Percentiles rank a stretch among this genome's conserved stretches.
phyloP scores from a whole-genome alignment of 2,329 filamentous ascomycete species.

The Alternaria infectoria region DNA sequence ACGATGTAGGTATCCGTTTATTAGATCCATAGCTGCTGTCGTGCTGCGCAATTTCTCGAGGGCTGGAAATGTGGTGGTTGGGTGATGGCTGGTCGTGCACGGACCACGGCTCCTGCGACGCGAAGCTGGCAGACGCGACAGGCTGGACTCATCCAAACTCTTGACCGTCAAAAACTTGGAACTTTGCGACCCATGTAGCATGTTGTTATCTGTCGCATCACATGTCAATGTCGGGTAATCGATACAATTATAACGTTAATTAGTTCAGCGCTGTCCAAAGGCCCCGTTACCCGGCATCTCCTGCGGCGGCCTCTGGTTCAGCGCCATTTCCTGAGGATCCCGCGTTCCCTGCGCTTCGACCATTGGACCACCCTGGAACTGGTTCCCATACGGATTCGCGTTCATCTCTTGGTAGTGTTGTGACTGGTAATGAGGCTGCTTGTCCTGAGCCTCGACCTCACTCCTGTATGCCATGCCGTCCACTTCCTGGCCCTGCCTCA shows the following conservation, averaged over 20 bases:
- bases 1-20: slow-evolving; percentile 21
- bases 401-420: slow-evolving; percentile 3
- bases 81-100: slow-evolving; percentile 32
- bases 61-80: slow-evolving; percentile 41
- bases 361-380: background rate
- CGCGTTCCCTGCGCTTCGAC: background rate
- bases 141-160: slow-evolving; percentile 3
- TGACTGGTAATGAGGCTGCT: background rate
- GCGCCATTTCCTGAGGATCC: slow-evolving; percentile 6
- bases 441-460: background rate
- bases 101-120: background rate
- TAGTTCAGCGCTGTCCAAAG: background rate
- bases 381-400: background rate
- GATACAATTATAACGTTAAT: background rate
- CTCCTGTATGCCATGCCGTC: slow-evolving; percentile 3
- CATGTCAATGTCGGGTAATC: background rate
- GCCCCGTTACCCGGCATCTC: background rate
- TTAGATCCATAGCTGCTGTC: slow-evolving; percentile 23
- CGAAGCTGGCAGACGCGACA: background rate
- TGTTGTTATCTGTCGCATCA: background rate
- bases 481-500: background rate
- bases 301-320: background rate
- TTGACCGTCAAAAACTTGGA: background rate
- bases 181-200: background rate
- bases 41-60: slow-evolving; percentile 24